Conservation (phyloP, 352 stramenopile genomes). For the Phytophthora constricta region DNA sequence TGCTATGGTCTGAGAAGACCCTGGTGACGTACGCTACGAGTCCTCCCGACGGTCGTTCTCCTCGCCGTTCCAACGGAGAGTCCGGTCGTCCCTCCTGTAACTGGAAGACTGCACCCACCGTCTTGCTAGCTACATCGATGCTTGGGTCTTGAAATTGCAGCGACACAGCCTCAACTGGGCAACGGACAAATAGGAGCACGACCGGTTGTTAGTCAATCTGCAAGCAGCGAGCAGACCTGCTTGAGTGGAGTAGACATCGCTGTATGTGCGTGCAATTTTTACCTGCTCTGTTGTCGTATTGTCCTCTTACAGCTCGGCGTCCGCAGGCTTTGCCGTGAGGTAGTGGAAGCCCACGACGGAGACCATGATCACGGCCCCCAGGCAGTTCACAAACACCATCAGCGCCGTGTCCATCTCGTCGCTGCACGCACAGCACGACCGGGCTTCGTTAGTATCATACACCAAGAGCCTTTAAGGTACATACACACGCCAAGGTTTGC, state of each 20-base stretch:
- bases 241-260: no score
- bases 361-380: constrained; percentile 89
- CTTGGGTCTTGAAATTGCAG: no score
- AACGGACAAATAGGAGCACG: no score
- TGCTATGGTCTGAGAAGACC: background rate
- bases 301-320: constrained; percentile 72
- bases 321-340: constrained; percentile 81
- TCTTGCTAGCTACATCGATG: no score
- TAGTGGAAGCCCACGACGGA: constrained; percentile 91
- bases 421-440: constrained; percentile 39
- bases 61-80: no score
- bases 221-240: no score
- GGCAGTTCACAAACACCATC: constrained; percentile 91
- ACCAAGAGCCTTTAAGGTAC: no score
- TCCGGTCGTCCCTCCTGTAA: no score
- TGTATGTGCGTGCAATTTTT: no score
- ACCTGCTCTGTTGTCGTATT: constrained; percentile 14
- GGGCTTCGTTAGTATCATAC: constrained; percentile 21
- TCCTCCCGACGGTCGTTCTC: background rate
- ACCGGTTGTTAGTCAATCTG: no score
- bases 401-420: constrained; percentile 88
- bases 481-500: background rate
- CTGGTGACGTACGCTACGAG: background rate
- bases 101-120: no score
- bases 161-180: no score